Evolutionary conservation across 192 early-diverging fungal genomes (phyloP).

Genomic region (Coemansia sp.): DNA sequence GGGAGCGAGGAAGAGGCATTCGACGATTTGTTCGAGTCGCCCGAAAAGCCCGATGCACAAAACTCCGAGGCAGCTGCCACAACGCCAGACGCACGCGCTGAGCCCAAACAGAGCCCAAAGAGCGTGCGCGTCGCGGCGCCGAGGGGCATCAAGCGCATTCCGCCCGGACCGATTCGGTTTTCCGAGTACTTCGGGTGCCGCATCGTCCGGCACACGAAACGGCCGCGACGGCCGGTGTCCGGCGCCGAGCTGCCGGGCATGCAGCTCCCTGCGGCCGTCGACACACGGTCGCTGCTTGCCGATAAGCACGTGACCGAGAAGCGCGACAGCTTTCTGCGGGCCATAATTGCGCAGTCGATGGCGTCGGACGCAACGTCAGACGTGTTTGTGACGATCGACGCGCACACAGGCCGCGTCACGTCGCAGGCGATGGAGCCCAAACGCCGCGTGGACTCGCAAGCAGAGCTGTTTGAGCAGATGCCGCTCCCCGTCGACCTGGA

Average conservation of each 20-base stretch:
- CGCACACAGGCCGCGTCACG: constrained; percentile 22
- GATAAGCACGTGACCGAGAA: constrained; percentile 8
- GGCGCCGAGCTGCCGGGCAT: constrained; percentile 1
- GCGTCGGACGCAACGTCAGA: constrained; percentile 29
- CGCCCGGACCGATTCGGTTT: constrained; percentile 35
- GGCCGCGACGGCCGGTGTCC: constrained; percentile 21
- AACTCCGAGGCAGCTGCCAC: no score
- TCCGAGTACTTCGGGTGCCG: constrained; percentile 50
- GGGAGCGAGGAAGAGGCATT: constrained; percentile 45
- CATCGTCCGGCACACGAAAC: constrained; percentile 26
- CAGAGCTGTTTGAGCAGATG: constrained; percentile 47
- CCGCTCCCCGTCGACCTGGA: constrained; percentile 74
- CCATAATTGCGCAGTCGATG: constrained; percentile 33
- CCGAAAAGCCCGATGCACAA: constrained; percentile 1
- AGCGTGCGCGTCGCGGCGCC: constrained; percentile 9
- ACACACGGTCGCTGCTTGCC: constrained; percentile 35
- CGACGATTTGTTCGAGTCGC: constrained; percentile 55
- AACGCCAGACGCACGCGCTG: background rate
- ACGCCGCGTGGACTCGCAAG: constrained; percentile 24
- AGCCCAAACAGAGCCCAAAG: background rate
- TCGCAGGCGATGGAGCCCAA: constrained; percentile 28
- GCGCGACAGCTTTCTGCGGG: constrained; percentile 16
- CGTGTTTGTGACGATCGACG: constrained; percentile 35
- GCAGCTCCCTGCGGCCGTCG: constrained; percentile 22
- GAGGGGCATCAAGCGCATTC: constrained; percentile 35